These are phyloP conservation scores for Delonix regia DNA, from an alignment of 306 rosid genomes.

Conservation along the genomic window DNA sequence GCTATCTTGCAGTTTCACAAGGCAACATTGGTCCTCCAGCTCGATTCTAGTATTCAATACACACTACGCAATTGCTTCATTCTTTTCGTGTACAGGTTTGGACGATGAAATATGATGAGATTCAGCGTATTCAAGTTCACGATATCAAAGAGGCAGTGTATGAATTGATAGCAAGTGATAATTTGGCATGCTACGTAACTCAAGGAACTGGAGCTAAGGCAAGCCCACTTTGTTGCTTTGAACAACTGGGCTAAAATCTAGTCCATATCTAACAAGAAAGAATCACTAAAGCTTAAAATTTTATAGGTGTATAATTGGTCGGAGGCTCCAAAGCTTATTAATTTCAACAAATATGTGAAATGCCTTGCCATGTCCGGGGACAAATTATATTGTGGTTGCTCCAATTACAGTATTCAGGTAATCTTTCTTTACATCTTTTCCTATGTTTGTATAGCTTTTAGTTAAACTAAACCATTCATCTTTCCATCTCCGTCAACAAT, in stretches of 20 bases:
- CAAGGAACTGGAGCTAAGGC: conserved; percentile 91
- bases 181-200: conserved; percentile 72
- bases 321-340: conserved; percentile 68
- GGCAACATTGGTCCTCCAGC: background rate
- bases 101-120: conserved; percentile 68
- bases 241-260: conserved; percentile 18
- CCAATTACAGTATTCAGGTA: conserved; percentile 85
- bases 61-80: conserved; percentile 21
- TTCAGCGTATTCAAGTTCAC: conserved; percentile 67
- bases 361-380: conserved; percentile 71
- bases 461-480: no score
- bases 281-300: background rate
- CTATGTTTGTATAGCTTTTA: no score
- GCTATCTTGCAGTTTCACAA: conserved; percentile 19
- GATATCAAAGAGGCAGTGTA: conserved; percentile 82
- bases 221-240: conserved; percentile 32
- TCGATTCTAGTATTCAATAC: background rate
- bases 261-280: conserved; percentile 4
- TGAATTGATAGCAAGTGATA: conserved; percentile 65
- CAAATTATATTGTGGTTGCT: conserved; percentile 82
- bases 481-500: background rate
- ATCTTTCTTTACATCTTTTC: background rate
- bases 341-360: conserved; percentile 80
- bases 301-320: conserved; percentile 71
- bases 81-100: conserved; percentile 59